These are phyloP conservation scores for Epichloe sylvatica DNA, from an alignment of 2,329 filamentous ascomycete species.

Conservation along the genomic window DNA sequence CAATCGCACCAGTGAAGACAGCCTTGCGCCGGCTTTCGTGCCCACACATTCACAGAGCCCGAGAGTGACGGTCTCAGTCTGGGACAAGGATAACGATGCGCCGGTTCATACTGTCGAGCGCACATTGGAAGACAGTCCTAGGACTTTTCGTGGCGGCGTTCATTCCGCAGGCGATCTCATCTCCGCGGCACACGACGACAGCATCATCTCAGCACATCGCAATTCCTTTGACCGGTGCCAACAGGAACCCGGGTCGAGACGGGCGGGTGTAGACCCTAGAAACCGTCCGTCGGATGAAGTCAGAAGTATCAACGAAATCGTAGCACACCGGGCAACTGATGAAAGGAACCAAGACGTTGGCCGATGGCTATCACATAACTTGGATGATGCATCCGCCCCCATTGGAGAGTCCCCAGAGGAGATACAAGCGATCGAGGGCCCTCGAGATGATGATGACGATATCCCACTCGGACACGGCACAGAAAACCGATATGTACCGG, in stretches of 20 bases:
- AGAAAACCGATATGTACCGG: slow-evolving; percentile 34
- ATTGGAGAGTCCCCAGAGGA: slow-evolving; percentile 14
- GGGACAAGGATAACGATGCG: slow-evolving; percentile 30
- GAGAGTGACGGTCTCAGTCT: slow-evolving; percentile 42
- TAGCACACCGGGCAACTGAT: slow-evolving; percentile 24
- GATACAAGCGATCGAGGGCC: slow-evolving; percentile 10
- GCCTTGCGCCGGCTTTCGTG: slow-evolving; percentile 23
- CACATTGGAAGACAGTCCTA: slow-evolving; percentile 24
- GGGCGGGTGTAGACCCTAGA: slow-evolving; percentile 33
- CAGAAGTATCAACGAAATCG: slow-evolving; percentile 36
- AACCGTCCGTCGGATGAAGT: slow-evolving; percentile 30
- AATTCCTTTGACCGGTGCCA: slow-evolving; percentile 30
- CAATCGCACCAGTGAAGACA: slow-evolving; percentile 37
- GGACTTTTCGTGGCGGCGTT: slow-evolving; percentile 21
- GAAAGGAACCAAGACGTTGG: slow-evolving; percentile 37
- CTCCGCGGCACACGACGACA: slow-evolving; percentile 12
- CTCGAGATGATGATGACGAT: slow-evolving; percentile 21
- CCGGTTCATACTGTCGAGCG: slow-evolving; percentile 27
- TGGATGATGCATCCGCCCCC: slow-evolving; percentile 15
- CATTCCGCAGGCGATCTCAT: slow-evolving; percentile 28
- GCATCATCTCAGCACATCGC: slow-evolving; percentile 15
- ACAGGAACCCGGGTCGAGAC: slow-evolving; percentile 24
- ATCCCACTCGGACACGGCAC: slow-evolving; percentile 34
- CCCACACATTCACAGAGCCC: slow-evolving; percentile 37
- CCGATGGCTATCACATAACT: slow-evolving; percentile 32